Evolutionary conservation across 2,329 filamentous ascomycete species (phyloP), one percentile per base, ranked within the genome.

Genomic region (Phaeophleospora eucalypticola): DNA sequence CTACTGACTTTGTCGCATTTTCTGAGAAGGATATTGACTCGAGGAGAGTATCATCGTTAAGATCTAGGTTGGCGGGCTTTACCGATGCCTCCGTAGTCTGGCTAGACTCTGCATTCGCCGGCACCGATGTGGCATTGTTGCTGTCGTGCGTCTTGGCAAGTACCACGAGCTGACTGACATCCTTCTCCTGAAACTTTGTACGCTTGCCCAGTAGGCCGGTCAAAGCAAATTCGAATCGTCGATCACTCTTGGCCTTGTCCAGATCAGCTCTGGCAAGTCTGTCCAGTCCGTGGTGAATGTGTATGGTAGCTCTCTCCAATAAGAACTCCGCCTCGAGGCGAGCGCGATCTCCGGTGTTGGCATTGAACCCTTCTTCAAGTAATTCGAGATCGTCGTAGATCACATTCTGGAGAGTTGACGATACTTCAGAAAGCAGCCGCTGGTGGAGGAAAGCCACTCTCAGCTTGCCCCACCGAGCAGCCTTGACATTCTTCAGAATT

Each of bases 11-110:
- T 24, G 49, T 47, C 1, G 73, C 63, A 4, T 75, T 71, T 45
- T 82, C 78, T 0, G 81, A 78, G 61, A 96, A 98, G 0, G 85
- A 78, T 33, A 98, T 91, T 2, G 82, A 80, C 65, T 98, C 93
- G 2, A 97, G 75, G 0, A 98, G 76, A 0, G 93, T 97, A 64
- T 98, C 93, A 59, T 98, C 87, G 62, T 97, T 94, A 3, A 97
- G 72, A 29, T 86, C 79, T 12, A 97, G 66, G 2, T 84, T 83
- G 57, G 84, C 56, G 6, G 61, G 58, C 3, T 52, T 45, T 6
- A 50, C 45, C n/a, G 38, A 16, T 15, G 49, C 32, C 4, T 44
- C 36, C 40, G 16, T 8, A 8, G 40, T 17, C 27, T 35, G 15
- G 6, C 17, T 20, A 15, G 16, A 21, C 21, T 8, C 20, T 12